phyloP scores from a whole-genome alignment of 768 basidiomycete genomes.

The Lactarius psammicola region DNA sequence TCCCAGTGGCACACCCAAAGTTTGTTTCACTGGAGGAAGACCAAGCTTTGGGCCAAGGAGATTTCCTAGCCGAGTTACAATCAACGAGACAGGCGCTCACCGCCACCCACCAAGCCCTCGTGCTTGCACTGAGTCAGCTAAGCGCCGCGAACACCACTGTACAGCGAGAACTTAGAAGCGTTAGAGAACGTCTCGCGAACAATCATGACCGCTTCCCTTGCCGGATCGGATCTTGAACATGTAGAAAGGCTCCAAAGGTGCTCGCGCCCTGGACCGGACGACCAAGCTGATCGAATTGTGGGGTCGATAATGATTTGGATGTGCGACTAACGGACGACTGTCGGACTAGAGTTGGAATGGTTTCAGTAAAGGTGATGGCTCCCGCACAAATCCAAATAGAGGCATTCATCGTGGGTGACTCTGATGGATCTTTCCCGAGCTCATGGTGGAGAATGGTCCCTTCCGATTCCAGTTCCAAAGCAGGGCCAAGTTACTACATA shows the following conservation, averaged over 20 bases:
- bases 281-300: conserved; percentile 24
- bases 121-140: too few species aligned
- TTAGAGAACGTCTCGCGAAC: too few species aligned
- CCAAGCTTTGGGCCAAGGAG: too few species aligned
- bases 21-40: too few species aligned
- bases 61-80: too few species aligned
- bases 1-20: too few species aligned
- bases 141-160: too few species aligned
- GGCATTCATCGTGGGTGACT: conserved; percentile 26
- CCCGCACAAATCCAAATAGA: not conserved
- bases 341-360: conserved; percentile 24
- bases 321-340: conserved; percentile 32
- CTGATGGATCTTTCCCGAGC: conserved; percentile 20
- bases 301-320: conserved; percentile 32
- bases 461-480: conserved; percentile 28
- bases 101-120: too few species aligned
- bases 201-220: conserved; percentile 34
- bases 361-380: not conserved
- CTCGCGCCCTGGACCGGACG: conserved; percentile 12
- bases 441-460: conserved; percentile 23
- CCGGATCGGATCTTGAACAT: conserved; percentile 31
- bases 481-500: conserved; percentile 26
- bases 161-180: too few species aligned
- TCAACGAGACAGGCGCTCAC: too few species aligned
- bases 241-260: conserved; percentile 25